A percentile compares a stretch with the other conserved stretches of the same genome.
phyloP scores from a whole-genome alignment of 768 basidiomycete species.

The Phlebiopsis gigantea region DNA sequence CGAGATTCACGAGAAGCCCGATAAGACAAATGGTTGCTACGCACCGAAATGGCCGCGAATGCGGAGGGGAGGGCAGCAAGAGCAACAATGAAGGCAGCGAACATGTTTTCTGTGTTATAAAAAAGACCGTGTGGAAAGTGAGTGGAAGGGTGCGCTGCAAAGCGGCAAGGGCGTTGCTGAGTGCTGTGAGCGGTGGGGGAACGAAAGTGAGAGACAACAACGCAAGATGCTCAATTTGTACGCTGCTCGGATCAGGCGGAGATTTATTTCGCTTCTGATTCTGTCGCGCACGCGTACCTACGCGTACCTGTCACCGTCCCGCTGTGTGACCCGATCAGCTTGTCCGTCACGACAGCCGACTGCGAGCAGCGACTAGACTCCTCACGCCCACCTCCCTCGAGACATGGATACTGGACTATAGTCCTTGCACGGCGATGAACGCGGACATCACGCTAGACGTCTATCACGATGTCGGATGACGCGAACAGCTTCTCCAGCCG shows the following conservation, averaged over 20 bases:
- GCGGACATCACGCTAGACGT: neutral
- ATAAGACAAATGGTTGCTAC: conserved; percentile 20
- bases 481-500: neutral
- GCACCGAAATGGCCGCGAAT: conserved; percentile 53
- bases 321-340: neutral
- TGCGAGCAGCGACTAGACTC: neutral
- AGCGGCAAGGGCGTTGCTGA: conserved; percentile 12
- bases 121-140: conserved; percentile 30
- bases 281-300: neutral
- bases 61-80: conserved; percentile 46
- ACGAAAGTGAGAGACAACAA: conserved; percentile 4
- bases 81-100: conserved; percentile 41
- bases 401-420: neutral
- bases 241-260: conserved; percentile 9
- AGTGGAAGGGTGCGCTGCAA: conserved; percentile 28
- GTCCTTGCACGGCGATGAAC: neutral
- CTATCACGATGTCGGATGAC: neutral
- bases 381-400: neutral
- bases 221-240: conserved; percentile 9
- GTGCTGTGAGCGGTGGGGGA: conserved; percentile 4
- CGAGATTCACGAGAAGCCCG: neutral
- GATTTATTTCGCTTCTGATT: conserved; percentile 12
- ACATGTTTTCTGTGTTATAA: conserved; percentile 35
- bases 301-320: neutral
- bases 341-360: neutral